Percentiles rank a stretch among this genome's conserved stretches.
Evolutionary conservation across 208 protist genomes (phyloP).

Genomic region (Trichomonas gallinae): DNA sequence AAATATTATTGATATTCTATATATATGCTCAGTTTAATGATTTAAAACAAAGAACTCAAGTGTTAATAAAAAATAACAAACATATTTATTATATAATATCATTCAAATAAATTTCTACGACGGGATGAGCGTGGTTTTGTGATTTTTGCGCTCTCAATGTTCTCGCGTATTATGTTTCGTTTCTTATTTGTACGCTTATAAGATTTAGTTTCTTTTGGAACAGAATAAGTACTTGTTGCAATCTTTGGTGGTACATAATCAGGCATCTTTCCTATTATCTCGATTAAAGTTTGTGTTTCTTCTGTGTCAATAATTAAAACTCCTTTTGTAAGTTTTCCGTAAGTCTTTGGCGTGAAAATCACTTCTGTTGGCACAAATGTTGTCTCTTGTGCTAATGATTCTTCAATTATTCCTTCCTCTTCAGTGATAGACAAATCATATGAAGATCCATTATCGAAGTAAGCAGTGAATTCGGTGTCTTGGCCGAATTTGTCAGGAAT

Average conservation of each 20-base stretch:
- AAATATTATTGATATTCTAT: too few species aligned
- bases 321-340: not conserved
- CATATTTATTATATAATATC: not conserved
- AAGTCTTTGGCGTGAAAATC: not conserved
- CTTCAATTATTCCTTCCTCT: not conserved
- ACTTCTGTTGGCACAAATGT: not conserved
- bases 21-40: too few species aligned
- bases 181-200: not conserved
- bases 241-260: not conserved
- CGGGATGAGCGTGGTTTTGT: not conserved
- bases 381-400: not conserved
- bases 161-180: not conserved
- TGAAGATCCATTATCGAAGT: not conserved
- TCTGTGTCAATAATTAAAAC: not conserved
- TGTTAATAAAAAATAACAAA: not conserved
- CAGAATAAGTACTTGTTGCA: not conserved
- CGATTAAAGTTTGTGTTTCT: not conserved
- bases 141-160: not conserved
- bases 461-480: not conserved
- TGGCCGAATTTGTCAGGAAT: not conserved
- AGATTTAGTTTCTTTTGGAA: not conserved
- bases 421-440: not conserved
- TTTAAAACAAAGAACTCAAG: too few species aligned
- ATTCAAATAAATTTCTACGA: not conserved
- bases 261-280: not conserved